Evolutionary conservation across 495 filamentous ascomycete species (phyloP), one percentile per base, ranked within the genome.

Genomic region (Penicillium lividum): DNA sequence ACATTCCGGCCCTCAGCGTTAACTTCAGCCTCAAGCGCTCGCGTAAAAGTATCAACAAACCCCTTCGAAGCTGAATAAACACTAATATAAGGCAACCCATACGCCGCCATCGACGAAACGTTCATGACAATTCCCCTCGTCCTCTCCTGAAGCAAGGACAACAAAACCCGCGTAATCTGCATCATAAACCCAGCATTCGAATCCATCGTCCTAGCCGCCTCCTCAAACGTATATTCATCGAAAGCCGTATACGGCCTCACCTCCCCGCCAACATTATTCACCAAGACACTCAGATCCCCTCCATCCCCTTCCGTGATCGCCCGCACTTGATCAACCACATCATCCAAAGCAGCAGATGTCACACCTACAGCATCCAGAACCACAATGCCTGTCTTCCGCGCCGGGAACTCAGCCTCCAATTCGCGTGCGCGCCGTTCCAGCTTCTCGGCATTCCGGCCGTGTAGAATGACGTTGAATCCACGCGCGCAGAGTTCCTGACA

Each of bases 401-500:
- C 10, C 2, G 81, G 80, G 45, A 72, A 77, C 15, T 65, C 33
- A 0, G 54, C 31, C 2, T 51, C 10, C 0, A 82, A 65, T 22
- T 73, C 67, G 1, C 30, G 44, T 9, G 62, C 59, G 15, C 77
- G 62, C 4, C 46, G 42, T 3, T 62, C 51, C 1, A 85, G 75
- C 57, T 85, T 86, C 27, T 59, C 34, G 5, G 50, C 48, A 53
- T 80, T 83, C 29, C 82, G 77, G 15, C 83, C 84, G 64, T 86
- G 82, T 7, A 86, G 56, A 5, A 84, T 67, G 15, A 86, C 77
- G 58, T 83, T 83, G 75, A 86, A 86, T 27, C 84, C 84, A 13
- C 68, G 62, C 0, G 40, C 45, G n/a, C 79, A 80, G 46, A 85
- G 75, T 56, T 84, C 80, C 34, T 77, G 62, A 15, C 71, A 68